These are phyloP conservation scores for Coemansia sp. DNA, from an alignment of 192 early-diverging fungal species.

Conservation along the genomic window DNA sequence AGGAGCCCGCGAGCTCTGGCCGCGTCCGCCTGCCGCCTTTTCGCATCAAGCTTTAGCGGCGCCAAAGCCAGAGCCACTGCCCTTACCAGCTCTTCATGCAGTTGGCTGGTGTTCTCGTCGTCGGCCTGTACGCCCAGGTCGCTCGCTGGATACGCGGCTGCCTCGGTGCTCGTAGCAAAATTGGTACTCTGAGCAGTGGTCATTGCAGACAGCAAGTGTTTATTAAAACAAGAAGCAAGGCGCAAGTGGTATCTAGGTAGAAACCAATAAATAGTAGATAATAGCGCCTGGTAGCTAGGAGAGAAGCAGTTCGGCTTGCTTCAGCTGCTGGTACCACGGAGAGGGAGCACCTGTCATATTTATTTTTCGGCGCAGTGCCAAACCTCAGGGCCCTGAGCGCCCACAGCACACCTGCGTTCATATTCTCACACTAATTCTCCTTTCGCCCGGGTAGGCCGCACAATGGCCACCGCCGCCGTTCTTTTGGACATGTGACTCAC, in stretches of 20 bases:
- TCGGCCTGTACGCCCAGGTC: neutral
- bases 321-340: no score
- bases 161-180: neutral
- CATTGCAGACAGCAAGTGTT: no score
- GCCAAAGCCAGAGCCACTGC: neutral
- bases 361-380: no score
- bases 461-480: neutral
- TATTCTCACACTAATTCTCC: neutral
- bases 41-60: neutral
- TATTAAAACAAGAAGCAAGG: no score
- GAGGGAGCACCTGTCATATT: no score
- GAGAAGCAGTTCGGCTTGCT: no score
- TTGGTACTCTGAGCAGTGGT: neutral
- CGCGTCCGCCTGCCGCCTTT: neutral
- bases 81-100: neutral
- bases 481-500: neutral
- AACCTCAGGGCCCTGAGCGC: no score
- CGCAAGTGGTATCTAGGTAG: no score
- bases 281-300: no score
- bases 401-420: neutral
- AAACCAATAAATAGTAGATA: no score
- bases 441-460: neutral
- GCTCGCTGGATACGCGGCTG: neutral
- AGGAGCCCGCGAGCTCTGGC: neutral
- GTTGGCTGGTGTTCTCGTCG: neutral